These are phyloP conservation scores for Fomitopsis pinicola DNA, from an alignment of 1,284 basidiomycete genomes.

Conservation along the genomic window DNA sequence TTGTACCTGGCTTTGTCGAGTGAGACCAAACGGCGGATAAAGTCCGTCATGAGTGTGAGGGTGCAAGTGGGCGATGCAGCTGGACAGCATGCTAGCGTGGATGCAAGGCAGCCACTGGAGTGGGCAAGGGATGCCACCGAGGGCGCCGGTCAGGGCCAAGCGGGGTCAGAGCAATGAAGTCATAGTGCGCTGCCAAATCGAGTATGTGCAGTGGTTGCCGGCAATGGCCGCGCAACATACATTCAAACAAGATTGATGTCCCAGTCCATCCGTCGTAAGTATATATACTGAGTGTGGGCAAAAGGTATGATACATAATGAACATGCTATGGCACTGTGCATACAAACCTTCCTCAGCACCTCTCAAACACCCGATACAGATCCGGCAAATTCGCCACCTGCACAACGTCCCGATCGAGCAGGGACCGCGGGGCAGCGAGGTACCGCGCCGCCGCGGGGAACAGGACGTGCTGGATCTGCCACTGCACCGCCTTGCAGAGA, in stretches of 20 bases:
- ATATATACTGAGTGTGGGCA: too few relatives aligned
- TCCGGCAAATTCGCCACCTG: conserved; percentile 87
- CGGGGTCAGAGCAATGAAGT: background rate
- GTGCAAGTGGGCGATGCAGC: background rate
- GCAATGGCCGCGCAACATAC: background rate
- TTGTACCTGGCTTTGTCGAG: conserved; percentile 76
- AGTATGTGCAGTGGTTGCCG: background rate
- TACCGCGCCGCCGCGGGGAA: conserved; percentile 82
- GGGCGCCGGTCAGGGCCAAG: background rate
- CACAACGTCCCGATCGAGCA: conserved; percentile 74
- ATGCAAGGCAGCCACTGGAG: background rate
- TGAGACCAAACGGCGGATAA: conserved; percentile 65
- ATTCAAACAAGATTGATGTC: too few relatives aligned
- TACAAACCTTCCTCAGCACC: conserved; percentile 49
- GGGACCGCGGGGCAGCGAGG: conserved; percentile 58
- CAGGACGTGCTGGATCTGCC: conserved; percentile 86
- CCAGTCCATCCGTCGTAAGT: too few relatives aligned
- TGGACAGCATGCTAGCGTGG: background rate
- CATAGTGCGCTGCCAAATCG: background rate
- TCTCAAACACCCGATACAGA: conserved; percentile 87
- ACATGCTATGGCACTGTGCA: too few relatives aligned
- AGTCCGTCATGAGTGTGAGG: conserved; percentile 44
- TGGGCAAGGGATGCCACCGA: background rate
- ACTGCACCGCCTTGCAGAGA: conserved; percentile 55
- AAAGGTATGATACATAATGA: too few relatives aligned